Evolutionary conservation across 805 yeast species (phyloP), one percentile per base, ranked within the genome.

Genomic region (Priceomyces melissophilus): DNA sequence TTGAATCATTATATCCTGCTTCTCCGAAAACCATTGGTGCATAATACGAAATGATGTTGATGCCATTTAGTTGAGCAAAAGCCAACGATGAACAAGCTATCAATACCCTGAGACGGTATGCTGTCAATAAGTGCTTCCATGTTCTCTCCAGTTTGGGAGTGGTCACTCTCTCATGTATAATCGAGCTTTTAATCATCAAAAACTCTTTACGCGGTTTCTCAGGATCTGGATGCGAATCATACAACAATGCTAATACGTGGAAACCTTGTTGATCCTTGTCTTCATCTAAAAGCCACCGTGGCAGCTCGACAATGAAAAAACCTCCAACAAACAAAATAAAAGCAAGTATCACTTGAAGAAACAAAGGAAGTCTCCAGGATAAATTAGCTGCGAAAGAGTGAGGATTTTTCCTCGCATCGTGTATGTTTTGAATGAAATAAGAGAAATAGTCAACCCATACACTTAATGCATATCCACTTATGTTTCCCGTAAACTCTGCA

Each of bases 391-490:
- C 58, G 45, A 68, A 67, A 35, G 60, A 54, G 10, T 57, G 54
- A 9, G 71, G 70, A 15, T 65, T 48, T 2, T 44, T 47, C 16
- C 71, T 51, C 7, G 72, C 68, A 40, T 67, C 68, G 17, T 74
- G 61, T 42, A 81, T 69, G 41, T 79, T 71, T 34, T 76, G 75
- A 33, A 86, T 68, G 52, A 69, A 85, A 37, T 84, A 81, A 57
- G 89, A 82, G 35, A 73, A 69, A 57, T 85, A 89, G 63, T 87
- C 95, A 3, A 86, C 81, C 96, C 96, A 88, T 16, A 88, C 91
- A 37, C 93, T 82, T 14, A 83, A 67, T 2, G 87, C 76, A 59
- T 87, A 89, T 4, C 96, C 96, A 4, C 81, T 56, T 32, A 88
- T 81, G 62, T 87, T 88, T 9, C 95, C 95, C 0, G 95, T 82